Evolutionary conservation across 129 eudicot genomes (phyloP).

Genomic region (Centella asiatica): DNA sequence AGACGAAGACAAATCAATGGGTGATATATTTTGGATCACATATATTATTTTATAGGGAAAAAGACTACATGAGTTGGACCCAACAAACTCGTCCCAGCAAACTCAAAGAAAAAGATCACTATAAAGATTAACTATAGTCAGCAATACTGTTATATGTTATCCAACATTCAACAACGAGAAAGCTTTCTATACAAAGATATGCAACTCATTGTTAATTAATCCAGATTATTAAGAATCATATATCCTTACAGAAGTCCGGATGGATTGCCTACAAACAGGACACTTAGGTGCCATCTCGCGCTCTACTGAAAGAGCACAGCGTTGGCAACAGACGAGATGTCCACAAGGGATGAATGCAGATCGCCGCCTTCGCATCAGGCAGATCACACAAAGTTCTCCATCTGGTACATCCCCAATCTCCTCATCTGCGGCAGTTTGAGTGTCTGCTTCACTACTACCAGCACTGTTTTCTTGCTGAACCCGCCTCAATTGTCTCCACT

Average conservation of each 20-base stretch:
- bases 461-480: constrained; percentile 29
- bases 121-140: too few species aligned
- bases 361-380: constrained; percentile 57
- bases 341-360: constrained; percentile 94
- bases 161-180: too few species aligned
- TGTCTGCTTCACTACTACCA: constrained; percentile 16
- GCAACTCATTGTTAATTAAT: too few species aligned
- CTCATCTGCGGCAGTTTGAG: constrained; percentile 40
- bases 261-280: constrained; percentile 78
- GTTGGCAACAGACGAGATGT: constrained; percentile 75
- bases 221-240: constrained; percentile 42
- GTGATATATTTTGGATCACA: too few species aligned
- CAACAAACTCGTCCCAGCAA: too few species aligned
- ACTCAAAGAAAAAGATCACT: too few species aligned
- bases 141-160: background rate
- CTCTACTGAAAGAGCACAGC: constrained; percentile 68
- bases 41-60: too few species aligned
- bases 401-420: constrained; percentile 58
- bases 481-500: constrained; percentile 51
- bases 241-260: constrained; percentile 61
- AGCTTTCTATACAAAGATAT: too few species aligned
- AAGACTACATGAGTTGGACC: too few species aligned
- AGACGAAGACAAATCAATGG: too few species aligned
- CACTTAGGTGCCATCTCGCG: constrained; percentile 71
- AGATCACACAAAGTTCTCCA: constrained; percentile 75